Percentiles rank a stretch among this genome's conserved stretches.
Conservation (phyloP, 768 basidiomycete species). For the Mycena sanguinolenta region DNA sequence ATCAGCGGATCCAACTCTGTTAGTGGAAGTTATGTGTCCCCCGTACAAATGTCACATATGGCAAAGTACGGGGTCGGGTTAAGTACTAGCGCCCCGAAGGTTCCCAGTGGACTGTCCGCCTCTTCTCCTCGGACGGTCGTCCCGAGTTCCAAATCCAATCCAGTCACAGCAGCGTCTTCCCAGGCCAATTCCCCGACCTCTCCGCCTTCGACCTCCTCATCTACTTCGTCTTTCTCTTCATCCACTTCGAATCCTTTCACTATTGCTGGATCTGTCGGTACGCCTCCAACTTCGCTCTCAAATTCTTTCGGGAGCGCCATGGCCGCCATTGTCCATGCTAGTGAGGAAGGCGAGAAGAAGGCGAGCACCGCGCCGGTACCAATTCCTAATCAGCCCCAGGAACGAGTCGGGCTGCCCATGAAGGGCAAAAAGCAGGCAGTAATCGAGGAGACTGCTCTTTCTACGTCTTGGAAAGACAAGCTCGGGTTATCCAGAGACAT, state of each 20-base stretch:
- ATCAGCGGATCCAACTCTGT: conserved; percentile 55
- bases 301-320: conserved; percentile 61
- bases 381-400: conserved; percentile 35
- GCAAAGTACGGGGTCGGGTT: conserved; percentile 43
- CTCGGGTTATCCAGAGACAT: conserved; percentile 56
- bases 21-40: conserved; percentile 57
- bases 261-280: conserved; percentile 60
- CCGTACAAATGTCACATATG: conserved; percentile 54
- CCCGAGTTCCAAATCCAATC: conserved; percentile 33
- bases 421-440: conserved; percentile 51
- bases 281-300: conserved; percentile 69
- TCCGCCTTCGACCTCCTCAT: conserved; percentile 62
- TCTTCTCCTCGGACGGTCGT: conserved; percentile 36
- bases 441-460: conserved; percentile 48
- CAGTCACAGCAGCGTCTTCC: conserved; percentile 34
- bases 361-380: conserved; percentile 14
- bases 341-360: conserved; percentile 45
- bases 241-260: conserved; percentile 56
- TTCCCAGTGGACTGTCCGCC: conserved; percentile 53
- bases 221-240: conserved; percentile 66
- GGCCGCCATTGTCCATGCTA: conserved; percentile 54
- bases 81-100: conserved; percentile 57
- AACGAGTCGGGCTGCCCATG: conserved; percentile 47
- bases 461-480: conserved; percentile 55
- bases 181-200: conserved; percentile 42